These are phyloP conservation scores for Nothophaeocryptopus gaeumannii DNA, from an alignment of 2,329 filamentous ascomycete genomes.

Conservation along the genomic window DNA sequence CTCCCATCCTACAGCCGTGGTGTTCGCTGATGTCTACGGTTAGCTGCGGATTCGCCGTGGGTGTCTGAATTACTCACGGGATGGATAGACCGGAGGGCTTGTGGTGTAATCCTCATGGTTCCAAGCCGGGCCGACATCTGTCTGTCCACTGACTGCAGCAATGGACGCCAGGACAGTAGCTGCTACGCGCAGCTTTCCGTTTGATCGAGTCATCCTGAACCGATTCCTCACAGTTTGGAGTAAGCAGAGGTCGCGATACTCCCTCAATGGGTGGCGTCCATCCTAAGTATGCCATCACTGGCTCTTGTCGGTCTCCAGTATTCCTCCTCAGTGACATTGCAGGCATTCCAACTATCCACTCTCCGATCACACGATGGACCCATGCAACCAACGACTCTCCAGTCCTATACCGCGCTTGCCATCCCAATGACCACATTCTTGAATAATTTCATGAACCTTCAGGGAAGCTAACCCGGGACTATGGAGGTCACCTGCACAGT, in stretches of 20 bases:
- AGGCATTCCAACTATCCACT: constrained; percentile 1
- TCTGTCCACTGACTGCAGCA: constrained; percentile 19
- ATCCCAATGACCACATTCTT: background rate
- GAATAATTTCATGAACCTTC: constrained; percentile 6
- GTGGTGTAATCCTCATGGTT: constrained; percentile 22
- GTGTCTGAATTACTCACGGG: constrained; percentile 6
- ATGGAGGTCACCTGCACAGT: constrained; percentile 13
- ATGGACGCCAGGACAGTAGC: constrained; percentile 15
- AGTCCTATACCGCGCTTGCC: background rate
- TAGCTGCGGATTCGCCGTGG: background rate
- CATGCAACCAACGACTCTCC: constrained; percentile 1
- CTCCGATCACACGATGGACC: constrained; percentile 11
- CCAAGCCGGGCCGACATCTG: constrained; percentile 17
- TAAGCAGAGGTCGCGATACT: background rate
- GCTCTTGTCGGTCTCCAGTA: constrained; percentile 1
- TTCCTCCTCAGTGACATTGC: constrained; percentile 3
- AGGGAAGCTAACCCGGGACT: constrained; percentile 3
- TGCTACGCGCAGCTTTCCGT: constrained; percentile 14
- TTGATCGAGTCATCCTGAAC: constrained; percentile 11
- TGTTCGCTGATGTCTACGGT: constrained; percentile 13
- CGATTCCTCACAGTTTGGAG: background rate
- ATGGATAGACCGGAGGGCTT: constrained; percentile 23
- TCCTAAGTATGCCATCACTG: constrained; percentile 6
- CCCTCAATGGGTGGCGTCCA: background rate
- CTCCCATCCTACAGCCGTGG: constrained; percentile 34